Conservation (phyloP, 2,329 filamentous ascomycete species). For the Aspergillus vadensis region DNA sequence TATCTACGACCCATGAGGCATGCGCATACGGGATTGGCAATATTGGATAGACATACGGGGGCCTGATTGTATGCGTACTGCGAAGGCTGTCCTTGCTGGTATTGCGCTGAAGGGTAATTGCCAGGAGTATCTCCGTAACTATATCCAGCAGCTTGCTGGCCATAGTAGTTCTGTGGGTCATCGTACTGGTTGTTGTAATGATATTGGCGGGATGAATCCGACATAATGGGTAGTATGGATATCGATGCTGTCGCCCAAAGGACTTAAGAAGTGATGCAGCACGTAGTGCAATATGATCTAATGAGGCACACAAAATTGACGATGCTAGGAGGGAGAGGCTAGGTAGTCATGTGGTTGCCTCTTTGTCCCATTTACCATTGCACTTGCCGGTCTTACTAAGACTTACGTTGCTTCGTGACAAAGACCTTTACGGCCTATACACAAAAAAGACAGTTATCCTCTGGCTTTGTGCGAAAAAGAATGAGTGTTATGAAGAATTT, state of each 20-base stretch:
- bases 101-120: constrained; percentile 26
- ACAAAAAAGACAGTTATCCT: too few species aligned
- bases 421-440: too few species aligned
- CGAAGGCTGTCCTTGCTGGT: constrained; percentile 23
- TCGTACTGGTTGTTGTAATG: constrained; percentile 29
- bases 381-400: too few species aligned
- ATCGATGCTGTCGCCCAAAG: not conserved
- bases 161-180: constrained; percentile 11
- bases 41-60: constrained; percentile 24
- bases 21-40: not conserved
- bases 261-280: too few species aligned
- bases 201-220: constrained; percentile 20
- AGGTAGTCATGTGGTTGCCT: too few species aligned
- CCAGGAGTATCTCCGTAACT: constrained; percentile 23
- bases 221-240: constrained; percentile 11
- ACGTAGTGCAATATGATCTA: too few species aligned
- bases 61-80: constrained; percentile 30
- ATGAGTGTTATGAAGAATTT: too few species aligned
- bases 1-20: not conserved
- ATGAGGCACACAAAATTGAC: too few species aligned
- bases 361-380: too few species aligned
- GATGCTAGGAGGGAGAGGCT: too few species aligned
- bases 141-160: constrained; percentile 16
- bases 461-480: too few species aligned
- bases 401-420: too few species aligned